Percentiles rank a stretch among this genome's conserved stretches.
Evolutionary conservation across 495 filamentous ascomycete genomes (phyloP).

Genomic region (Penicillium tannophilum): DNA sequence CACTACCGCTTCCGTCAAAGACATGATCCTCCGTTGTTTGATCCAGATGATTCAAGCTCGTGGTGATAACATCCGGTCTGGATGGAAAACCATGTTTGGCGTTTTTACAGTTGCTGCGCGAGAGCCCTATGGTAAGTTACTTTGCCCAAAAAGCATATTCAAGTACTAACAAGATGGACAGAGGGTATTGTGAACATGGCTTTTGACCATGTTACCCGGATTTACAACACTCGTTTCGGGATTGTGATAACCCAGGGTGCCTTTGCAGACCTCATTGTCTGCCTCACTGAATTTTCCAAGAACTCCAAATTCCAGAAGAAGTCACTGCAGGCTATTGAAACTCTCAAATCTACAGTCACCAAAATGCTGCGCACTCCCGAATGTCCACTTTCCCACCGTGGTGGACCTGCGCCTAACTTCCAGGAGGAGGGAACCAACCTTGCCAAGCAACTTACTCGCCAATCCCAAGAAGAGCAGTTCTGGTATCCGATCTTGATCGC

Average conservation of each 20-base stretch:
- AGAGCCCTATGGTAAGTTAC: slow-evolving; percentile 73
- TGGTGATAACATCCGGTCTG: slow-evolving; percentile 93
- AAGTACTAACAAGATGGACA: slow-evolving; percentile 23
- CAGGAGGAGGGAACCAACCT: slow-evolving; percentile 52
- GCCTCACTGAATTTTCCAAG: slow-evolving; percentile 96
- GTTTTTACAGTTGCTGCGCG: slow-evolving; percentile 95
- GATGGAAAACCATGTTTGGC: slow-evolving; percentile 99
- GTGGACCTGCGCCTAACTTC: slow-evolving; percentile 36
- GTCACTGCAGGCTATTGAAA: slow-evolving; percentile 93
- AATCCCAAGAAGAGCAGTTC: slow-evolving; percentile 90
- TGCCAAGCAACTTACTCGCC: slow-evolving; percentile 51
- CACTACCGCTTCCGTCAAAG: slow-evolving; percentile 85
- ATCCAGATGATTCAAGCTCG: slow-evolving; percentile 98
- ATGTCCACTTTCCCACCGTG: slow-evolving; percentile 77
- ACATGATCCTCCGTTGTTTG: slow-evolving; percentile 95
- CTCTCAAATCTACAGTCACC: slow-evolving; percentile 83
- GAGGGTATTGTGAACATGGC: slow-evolving; percentile 96
- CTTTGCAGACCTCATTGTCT: slow-evolving; percentile 94
- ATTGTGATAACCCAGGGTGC: slow-evolving; percentile 95
- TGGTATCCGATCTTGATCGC: slow-evolving; percentile 98
- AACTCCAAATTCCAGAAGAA: slow-evolving; percentile 98
- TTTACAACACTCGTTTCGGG: slow-evolving; percentile 97
- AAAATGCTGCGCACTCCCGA: slow-evolving; percentile 96
- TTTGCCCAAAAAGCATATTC: neutral
- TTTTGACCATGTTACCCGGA: slow-evolving; percentile 93